These are phyloP conservation scores for Pisolithus tinctorius DNA, from an alignment of 768 basidiomycete species.

Conservation along the genomic window DNA sequence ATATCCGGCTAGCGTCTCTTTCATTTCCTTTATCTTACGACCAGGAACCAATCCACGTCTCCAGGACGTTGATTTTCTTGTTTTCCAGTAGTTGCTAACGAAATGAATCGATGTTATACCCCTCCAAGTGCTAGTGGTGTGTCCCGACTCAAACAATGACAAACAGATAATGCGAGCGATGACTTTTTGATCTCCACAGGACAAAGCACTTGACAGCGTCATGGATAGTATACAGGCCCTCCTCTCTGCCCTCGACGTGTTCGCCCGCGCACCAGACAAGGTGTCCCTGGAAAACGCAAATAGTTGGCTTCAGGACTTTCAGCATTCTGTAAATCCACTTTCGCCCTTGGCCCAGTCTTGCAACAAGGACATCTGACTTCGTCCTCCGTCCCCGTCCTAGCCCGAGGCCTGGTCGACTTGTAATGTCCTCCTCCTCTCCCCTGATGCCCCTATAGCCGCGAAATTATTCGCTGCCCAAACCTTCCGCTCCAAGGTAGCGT, in stretches of 20 bases:
- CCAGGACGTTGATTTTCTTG: slow-evolving; percentile 8
- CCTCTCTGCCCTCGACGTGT: slow-evolving; percentile 72
- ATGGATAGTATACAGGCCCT: slow-evolving; percentile 72
- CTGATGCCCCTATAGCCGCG: slow-evolving; percentile 70
- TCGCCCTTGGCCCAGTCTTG: slow-evolving; percentile 56
- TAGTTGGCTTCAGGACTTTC: slow-evolving; percentile 95
- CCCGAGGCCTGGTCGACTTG: slow-evolving; percentile 95
- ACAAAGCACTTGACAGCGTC: neutral
- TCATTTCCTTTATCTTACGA: slow-evolving; percentile 15
- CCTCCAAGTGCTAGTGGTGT: neutral
- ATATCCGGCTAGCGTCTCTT: slow-evolving; percentile 45
- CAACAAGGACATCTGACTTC: slow-evolving; percentile 61
- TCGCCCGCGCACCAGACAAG: slow-evolving; percentile 77
- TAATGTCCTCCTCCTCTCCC: slow-evolving; percentile 80
- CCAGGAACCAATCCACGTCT: neutral
- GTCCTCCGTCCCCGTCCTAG: slow-evolving; percentile 63
- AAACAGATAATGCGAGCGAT: slow-evolving; percentile 20
- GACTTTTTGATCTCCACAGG: no score
- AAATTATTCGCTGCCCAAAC: slow-evolving; percentile 97
- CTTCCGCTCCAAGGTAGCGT: slow-evolving; percentile 82
- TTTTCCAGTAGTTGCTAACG: neutral
- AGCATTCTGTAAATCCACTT: slow-evolving; percentile 94
- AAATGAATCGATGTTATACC: slow-evolving; percentile 19
- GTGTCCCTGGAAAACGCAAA: slow-evolving; percentile 80
- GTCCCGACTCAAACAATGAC: slow-evolving; percentile 18